These are phyloP conservation scores for Flaveria robusta DNA, from an alignment of 129 eudicot species.

Conservation along the genomic window DNA sequence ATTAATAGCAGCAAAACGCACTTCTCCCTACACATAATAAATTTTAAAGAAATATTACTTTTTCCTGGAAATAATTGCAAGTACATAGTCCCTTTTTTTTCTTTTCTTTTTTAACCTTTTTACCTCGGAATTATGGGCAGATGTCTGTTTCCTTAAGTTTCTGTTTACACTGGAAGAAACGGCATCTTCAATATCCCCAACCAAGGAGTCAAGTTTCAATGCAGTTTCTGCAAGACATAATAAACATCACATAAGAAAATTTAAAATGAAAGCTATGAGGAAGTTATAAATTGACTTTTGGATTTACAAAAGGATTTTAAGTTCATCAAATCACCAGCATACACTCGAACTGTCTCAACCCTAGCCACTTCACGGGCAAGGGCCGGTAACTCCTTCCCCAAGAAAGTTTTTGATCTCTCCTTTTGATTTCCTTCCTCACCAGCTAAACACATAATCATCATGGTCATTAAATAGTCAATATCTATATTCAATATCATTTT, in stretches of 20 bases:
- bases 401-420: slow-evolving; percentile 54
- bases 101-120: slow-evolving; percentile 19
- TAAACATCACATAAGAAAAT: neutral
- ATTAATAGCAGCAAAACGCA: slow-evolving; percentile 56
- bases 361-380: slow-evolving; percentile 98
- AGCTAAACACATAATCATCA: slow-evolving; percentile 31
- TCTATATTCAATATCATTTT: neutral
- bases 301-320: neutral
- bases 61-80: neutral
- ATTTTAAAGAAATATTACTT: neutral
- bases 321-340: slow-evolving; percentile 62
- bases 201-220: slow-evolving; percentile 77
- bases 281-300: neutral
- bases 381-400: slow-evolving; percentile 84
- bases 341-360: slow-evolving; percentile 82
- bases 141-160: slow-evolving; percentile 58
- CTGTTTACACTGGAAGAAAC: slow-evolving; percentile 66
- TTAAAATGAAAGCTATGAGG: neutral
- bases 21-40: slow-evolving; percentile 46
- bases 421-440: slow-evolving; percentile 36
- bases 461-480: neutral
- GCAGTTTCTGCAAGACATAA: slow-evolving; percentile 67
- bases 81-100: no score
- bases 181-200: slow-evolving; percentile 94
- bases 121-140: slow-evolving; percentile 58